Evolutionary conservation across 202 grass and related monocot species (phyloP).

Genomic region (Panicum hallii): DNA sequence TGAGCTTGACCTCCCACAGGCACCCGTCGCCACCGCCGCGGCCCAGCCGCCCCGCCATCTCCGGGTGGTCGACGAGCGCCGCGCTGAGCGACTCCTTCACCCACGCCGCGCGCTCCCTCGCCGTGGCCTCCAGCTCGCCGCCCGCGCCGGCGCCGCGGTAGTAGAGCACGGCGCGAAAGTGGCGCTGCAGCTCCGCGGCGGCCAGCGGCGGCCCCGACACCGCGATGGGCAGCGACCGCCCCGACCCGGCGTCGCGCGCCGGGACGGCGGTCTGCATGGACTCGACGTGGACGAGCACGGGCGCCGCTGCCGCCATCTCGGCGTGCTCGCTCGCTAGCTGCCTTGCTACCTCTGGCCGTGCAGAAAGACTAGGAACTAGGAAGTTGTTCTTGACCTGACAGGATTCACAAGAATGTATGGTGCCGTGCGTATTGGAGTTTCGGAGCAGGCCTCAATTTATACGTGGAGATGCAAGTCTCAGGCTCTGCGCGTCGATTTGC

Average conservation of each 20-base stretch:
- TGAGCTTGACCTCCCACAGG: conserved; percentile 83
- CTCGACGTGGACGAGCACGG: conserved; percentile 61
- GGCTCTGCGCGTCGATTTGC: not conserved
- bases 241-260: conserved; percentile 19
- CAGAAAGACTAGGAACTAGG: not conserved
- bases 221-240: conserved; percentile 47
- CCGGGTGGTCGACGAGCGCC: conserved; percentile 63
- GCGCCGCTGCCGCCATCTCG: not conserved
- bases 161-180: conserved; percentile 65
- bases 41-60: conserved; percentile 71
- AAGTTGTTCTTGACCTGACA: not conserved
- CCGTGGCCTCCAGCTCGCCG: conserved; percentile 22
- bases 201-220: conserved; percentile 36
- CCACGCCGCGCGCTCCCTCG: conserved; percentile 60
- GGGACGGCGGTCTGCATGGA: conserved; percentile 69
- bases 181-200: conserved; percentile 48
- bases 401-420: not conserved
- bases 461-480: not conserved
- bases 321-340: not conserved
- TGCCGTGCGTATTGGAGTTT: not conserved
- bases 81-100: conserved; percentile 70
- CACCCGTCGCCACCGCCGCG: conserved; percentile 20
- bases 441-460: not conserved
- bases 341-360: not conserved
- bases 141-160: conserved; percentile 46